Percentiles rank a stretch among this genome's conserved stretches.
Conservation (phyloP, 1,284 basidiomycete species). For the Agroathelia rolfsii region DNA sequence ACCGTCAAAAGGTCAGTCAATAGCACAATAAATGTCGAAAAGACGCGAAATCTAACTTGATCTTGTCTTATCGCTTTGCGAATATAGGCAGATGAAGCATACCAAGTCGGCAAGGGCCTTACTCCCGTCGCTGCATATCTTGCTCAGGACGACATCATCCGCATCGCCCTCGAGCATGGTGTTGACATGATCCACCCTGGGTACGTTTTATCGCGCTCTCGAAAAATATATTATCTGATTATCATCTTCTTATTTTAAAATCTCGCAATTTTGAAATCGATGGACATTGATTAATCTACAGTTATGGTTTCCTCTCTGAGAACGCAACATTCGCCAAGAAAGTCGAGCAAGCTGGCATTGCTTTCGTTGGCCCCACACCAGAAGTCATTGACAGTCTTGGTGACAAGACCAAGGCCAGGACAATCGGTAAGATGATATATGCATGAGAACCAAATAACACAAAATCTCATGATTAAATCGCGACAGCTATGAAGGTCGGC, state of each 20-base stretch:
- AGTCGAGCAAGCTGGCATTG: conserved; percentile 94
- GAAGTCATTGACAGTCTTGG: conserved; percentile 97
- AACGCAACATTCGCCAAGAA: conserved; percentile 93
- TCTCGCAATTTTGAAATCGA: conserved; percentile 2
- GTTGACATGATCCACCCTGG: conserved; percentile 99
- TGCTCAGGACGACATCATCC: conserved; percentile 94
- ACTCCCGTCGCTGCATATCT: conserved; percentile 96
- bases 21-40: neutral
- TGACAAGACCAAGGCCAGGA: conserved; percentile 97
- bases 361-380: conserved; percentile 93
- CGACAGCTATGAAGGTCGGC: conserved; percentile 69
- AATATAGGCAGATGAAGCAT: conserved; percentile 94
- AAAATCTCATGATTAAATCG: conserved; percentile 4
- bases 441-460: conserved; percentile 4
- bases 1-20: conserved; percentile 92
- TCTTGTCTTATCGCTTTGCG: no score
- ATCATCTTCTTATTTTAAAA: conserved; percentile 1
- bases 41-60: neutral
- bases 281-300: conserved; percentile 23
- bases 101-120: conserved; percentile 93
- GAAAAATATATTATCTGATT: conserved; percentile 7
- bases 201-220: conserved; percentile 31
- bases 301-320: conserved; percentile 97
- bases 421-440: conserved; percentile 46
- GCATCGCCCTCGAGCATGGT: conserved; percentile 89